Evolutionary conservation across 495 filamentous ascomycete species (phyloP).

Genomic region (Talaromyces nanjingensis): DNA sequence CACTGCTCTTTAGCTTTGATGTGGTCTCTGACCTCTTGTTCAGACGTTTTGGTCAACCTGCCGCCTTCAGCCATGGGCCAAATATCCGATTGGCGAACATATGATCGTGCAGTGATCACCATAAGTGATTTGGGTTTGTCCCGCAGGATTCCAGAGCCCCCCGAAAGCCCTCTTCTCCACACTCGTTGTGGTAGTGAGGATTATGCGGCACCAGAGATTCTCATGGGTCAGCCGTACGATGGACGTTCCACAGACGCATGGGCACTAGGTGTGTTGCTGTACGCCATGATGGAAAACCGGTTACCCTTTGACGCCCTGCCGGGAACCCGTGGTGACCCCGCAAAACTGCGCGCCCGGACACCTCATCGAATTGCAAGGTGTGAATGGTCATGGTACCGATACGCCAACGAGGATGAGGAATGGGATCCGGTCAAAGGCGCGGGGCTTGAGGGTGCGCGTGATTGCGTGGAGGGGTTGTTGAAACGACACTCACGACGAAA

Average conservation of each 20-base stretch:
- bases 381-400: slow-evolving; percentile 91
- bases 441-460: slow-evolving; percentile 65
- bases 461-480: slow-evolving; percentile 73
- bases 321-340: slow-evolving; percentile 60
- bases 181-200: slow-evolving; percentile 94
- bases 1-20: slow-evolving; percentile 2
- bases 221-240: slow-evolving; percentile 92
- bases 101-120: slow-evolving; percentile 75
- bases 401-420: slow-evolving; percentile 67
- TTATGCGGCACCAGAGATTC: slow-evolving; percentile 92
- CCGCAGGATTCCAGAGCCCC: slow-evolving; percentile 64
- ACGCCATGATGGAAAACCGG: slow-evolving; percentile 85
- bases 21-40: slow-evolving; percentile 19
- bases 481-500: slow-evolving; percentile 72
- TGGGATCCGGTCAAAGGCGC: slow-evolving; percentile 53
- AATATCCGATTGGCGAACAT: slow-evolving; percentile 55
- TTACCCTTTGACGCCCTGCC: slow-evolving; percentile 87
- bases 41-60: slow-evolving; percentile 88
- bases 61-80: slow-evolving; percentile 45
- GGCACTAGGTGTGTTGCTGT: slow-evolving; percentile 89
- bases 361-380: slow-evolving; percentile 90
- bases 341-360: slow-evolving; percentile 63
- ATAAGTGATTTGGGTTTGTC: slow-evolving; percentile 92
- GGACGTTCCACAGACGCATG: slow-evolving; percentile 89
- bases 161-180: slow-evolving; percentile 65